Conservation (phyloP, 2,329 filamentous ascomycete genomes). For the Sporothrix luriei region DNA sequence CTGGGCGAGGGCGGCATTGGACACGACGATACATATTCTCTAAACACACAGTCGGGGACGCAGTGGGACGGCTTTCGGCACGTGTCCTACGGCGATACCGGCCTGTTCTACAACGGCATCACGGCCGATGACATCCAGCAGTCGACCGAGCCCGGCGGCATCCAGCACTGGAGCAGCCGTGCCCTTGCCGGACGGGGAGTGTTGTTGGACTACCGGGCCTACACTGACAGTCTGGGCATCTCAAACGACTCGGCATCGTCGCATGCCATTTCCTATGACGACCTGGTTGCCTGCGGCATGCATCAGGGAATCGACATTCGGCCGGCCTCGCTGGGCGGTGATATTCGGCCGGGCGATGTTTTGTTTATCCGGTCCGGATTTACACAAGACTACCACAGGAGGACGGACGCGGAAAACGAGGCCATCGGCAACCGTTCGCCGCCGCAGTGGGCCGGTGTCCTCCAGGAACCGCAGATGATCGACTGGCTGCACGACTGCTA, state of each 20-base stretch:
- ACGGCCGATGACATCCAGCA: constrained; percentile 15
- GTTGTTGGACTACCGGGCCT: constrained; percentile 53
- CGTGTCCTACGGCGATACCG: neutral
- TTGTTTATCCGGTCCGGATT: constrained; percentile 66
- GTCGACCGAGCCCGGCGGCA: neutral
- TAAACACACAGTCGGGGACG: constrained; percentile 33
- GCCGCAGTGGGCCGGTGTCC: constrained; percentile 42
- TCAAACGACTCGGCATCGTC: constrained; percentile 55
- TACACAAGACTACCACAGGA: constrained; percentile 59
- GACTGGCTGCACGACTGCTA: constrained; percentile 71
- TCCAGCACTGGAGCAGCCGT: constrained; percentile 43
- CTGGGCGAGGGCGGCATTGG: constrained; percentile 6
- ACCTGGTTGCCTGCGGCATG: constrained; percentile 61
- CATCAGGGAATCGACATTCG: constrained; percentile 63
- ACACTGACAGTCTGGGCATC: constrained; percentile 48
- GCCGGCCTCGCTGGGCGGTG: constrained; percentile 39
- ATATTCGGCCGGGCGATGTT: constrained; percentile 62
- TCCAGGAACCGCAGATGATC: constrained; percentile 55
- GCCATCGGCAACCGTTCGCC: constrained; percentile 33
- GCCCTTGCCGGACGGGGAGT: constrained; percentile 56
- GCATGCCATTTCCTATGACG: constrained; percentile 56
- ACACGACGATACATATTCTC: constrained; percentile 31
- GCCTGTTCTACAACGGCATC: constrained; percentile 29
- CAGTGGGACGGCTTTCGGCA: constrained; percentile 36
- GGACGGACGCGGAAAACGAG: constrained; percentile 43